phyloP scores from a whole-genome alignment of 2,329 filamentous ascomycete species.

The Trichoderma sp. region DNA sequence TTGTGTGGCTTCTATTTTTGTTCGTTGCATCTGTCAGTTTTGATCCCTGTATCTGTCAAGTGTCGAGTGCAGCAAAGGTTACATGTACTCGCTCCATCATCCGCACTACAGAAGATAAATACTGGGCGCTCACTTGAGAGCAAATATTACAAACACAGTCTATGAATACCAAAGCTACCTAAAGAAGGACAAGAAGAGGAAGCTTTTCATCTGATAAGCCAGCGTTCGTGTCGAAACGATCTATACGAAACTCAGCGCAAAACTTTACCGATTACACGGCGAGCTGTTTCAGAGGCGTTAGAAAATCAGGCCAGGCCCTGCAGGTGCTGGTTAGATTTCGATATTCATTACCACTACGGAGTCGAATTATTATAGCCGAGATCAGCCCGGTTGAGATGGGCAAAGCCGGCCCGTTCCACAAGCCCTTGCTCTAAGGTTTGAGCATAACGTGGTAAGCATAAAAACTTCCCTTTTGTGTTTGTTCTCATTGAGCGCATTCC shows the following conservation, averaged over 20 bases:
- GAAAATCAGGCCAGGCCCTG: neutral
- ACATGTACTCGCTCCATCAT: neutral
- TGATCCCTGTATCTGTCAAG: neutral
- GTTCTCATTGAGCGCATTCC: neutral
- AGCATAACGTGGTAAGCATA: conserved; percentile 16
- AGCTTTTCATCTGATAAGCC: neutral
- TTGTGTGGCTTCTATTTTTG: neutral
- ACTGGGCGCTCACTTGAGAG: neutral
- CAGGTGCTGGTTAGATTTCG: conserved; percentile 12
- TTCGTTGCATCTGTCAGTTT: neutral
- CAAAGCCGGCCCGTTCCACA: conserved; percentile 17
- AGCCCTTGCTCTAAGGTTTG: conserved; percentile 3
- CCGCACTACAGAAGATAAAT: neutral
- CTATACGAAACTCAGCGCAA: neutral
- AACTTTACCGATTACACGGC: neutral
- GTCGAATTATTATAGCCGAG: conserved; percentile 14
- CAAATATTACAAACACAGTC: neutral
- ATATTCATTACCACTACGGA: conserved; percentile 18
- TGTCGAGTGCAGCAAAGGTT: neutral
- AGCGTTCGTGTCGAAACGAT: neutral
- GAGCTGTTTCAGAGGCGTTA: conserved; percentile 3
- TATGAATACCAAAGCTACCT: neutral
- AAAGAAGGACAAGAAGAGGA: neutral
- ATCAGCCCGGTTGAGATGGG: conserved; percentile 13
- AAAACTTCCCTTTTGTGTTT: neutral